These are phyloP conservation scores for Agrocybe pediades DNA, from an alignment of 768 basidiomycete species.

Conservation along the genomic window DNA sequence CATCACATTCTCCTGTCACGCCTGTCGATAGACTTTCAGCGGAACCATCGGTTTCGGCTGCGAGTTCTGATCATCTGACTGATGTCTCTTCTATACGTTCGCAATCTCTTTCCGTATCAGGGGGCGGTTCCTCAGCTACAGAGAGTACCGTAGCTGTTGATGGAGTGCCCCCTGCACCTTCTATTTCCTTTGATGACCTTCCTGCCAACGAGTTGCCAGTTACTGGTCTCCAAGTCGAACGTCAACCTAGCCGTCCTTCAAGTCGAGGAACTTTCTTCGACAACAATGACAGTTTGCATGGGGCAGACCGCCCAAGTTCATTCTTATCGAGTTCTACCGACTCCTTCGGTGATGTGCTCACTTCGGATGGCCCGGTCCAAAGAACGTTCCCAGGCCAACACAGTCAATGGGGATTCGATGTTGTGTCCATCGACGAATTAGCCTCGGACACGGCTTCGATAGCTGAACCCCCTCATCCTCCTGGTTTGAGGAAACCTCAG, in stretches of 20 bases:
- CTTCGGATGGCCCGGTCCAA: slow-evolving; percentile 29
- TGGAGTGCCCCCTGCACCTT: no score
- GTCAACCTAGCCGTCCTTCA: no score
- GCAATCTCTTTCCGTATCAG: no score
- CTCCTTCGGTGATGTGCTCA: slow-evolving; percentile 49
- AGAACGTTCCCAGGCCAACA: slow-evolving; percentile 40
- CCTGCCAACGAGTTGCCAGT: no score
- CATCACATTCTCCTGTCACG: no score
- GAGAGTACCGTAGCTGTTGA: no score
- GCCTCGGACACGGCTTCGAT: slow-evolving; percentile 79
- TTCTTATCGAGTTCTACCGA: slow-evolving; percentile 50
- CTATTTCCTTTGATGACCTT: no score
- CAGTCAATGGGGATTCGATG: slow-evolving; percentile 64
- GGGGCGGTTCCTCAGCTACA: no score
- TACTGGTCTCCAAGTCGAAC: not conserved
- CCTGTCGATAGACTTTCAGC: no score
- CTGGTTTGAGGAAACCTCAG: slow-evolving; percentile 54
- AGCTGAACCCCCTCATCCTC: slow-evolving; percentile 39
- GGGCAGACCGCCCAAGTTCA: slow-evolving; percentile 33
- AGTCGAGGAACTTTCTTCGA: slow-evolving; percentile 9
- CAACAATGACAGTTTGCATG: slow-evolving; percentile 3
- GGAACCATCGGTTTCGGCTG: no score
- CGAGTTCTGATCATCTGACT: no score
- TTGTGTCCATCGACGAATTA: slow-evolving; percentile 77
- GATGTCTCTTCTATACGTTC: no score